Evolutionary conservation across 2,329 filamentous ascomycete species (phyloP).

Genomic region (Colletotrichum sp.): DNA sequence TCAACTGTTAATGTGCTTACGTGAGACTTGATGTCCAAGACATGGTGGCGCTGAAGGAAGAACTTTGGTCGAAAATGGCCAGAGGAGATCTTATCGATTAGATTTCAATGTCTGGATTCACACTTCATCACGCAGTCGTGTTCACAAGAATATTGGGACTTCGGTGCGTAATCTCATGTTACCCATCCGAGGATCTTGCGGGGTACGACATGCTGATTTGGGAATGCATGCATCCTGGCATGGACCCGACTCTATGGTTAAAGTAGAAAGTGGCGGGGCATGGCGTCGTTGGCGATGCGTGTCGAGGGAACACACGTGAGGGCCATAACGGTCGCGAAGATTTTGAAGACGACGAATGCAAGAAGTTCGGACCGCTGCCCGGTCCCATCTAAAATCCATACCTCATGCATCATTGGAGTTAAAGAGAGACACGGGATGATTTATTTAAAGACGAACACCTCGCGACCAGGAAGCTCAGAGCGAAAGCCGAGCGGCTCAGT

Average conservation of each 20-base stretch:
- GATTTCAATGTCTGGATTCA: background rate
- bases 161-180: background rate
- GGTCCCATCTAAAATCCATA: background rate
- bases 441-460: background rate
- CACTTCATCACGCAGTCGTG: too few relatives aligned
- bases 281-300: background rate
- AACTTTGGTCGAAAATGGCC: background rate
- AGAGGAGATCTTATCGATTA: background rate
- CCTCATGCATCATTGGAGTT: background rate
- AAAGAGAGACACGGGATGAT: background rate
- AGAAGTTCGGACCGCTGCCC: background rate
- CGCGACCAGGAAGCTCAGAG: background rate
- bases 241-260: background rate
- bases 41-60: background rate
- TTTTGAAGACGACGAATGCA: background rate
- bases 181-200: background rate
- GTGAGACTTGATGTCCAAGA: background rate
- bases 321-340: background rate
- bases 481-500: background rate
- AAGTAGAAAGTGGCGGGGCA: background rate
- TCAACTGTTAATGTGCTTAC: background rate
- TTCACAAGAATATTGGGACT: background rate
- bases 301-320: fast-evolving
- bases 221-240: background rate
- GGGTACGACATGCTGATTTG: background rate